Evolutionary conservation across 2,329 filamentous ascomycete species (phyloP).

Genomic region (Thermochaetoides dissita): DNA sequence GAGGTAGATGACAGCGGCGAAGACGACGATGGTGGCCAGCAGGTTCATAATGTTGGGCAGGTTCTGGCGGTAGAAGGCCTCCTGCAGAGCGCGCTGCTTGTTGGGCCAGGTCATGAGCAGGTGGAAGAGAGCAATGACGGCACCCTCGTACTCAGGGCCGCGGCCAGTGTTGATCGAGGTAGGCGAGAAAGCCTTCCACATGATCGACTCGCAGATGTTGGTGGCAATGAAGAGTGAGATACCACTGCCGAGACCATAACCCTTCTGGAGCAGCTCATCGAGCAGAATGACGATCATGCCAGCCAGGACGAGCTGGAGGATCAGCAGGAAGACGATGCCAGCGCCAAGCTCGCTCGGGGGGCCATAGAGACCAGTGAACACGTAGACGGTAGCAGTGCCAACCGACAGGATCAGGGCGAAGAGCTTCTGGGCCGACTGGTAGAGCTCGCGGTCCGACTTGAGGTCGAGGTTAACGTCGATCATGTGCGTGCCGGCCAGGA

Average conservation of each 20-base stretch:
- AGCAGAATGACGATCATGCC: slow-evolving; percentile 98
- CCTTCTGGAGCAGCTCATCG: slow-evolving; percentile 98
- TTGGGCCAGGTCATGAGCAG: slow-evolving; percentile 96
- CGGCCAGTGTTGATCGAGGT: slow-evolving; percentile 98
- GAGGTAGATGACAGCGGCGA: slow-evolving; percentile 96
- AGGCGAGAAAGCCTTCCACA: slow-evolving; percentile 99
- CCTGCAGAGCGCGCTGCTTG: slow-evolving; percentile 95
- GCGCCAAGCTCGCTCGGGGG: slow-evolving; percentile 92
- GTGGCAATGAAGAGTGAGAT: slow-evolving; percentile 99
- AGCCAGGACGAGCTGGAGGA: slow-evolving; percentile 93
- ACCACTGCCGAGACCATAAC: slow-evolving; percentile 93
- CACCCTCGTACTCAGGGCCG: slow-evolving; percentile 97
- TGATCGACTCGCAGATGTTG: slow-evolving; percentile 99
- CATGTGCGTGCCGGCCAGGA: slow-evolving; percentile 96
- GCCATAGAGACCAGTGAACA: slow-evolving; percentile 95
- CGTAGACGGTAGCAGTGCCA: slow-evolving; percentile 94
- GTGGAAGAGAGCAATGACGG: slow-evolving; percentile 95
- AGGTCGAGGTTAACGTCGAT: slow-evolving; percentile 99
- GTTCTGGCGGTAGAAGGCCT: slow-evolving; percentile 99
- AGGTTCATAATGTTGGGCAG: slow-evolving; percentile 99
- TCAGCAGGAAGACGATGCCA: slow-evolving; percentile 94
- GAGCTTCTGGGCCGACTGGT: slow-evolving; percentile 98
- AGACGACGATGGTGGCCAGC: slow-evolving; percentile 80
- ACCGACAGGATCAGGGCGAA: slow-evolving; percentile 96
- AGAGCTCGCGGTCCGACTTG: slow-evolving; percentile 98